These are phyloP conservation scores for Penicillium polonicum DNA, from an alignment of 2,329 filamentous ascomycete genomes.

Conservation along the genomic window DNA sequence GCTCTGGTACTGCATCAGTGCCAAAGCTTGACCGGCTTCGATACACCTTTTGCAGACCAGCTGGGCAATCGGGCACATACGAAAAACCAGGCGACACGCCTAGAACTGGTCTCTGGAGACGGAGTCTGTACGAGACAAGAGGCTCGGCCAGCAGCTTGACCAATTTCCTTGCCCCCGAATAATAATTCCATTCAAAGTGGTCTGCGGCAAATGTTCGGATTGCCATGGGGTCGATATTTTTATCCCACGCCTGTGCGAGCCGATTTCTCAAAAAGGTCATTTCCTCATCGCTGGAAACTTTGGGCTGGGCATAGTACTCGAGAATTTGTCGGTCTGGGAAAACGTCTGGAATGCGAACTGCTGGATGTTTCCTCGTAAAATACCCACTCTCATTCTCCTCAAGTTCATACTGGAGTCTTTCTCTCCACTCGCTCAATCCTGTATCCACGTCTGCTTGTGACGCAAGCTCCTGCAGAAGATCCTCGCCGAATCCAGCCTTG, in stretches of 20 bases:
- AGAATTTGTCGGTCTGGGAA: constrained; percentile 81
- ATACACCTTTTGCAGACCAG: constrained; percentile 65
- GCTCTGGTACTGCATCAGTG: constrained; percentile 72
- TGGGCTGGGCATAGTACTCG: constrained; percentile 83
- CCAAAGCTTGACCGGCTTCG: constrained; percentile 67
- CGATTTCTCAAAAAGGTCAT: constrained; percentile 55
- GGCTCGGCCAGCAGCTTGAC: constrained; percentile 76
- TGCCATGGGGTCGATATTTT: constrained; percentile 62
- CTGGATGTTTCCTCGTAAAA: constrained; percentile 74
- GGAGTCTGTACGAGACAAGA: constrained; percentile 64
- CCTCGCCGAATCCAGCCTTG: constrained; percentile 77
- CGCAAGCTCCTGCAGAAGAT: constrained; percentile 65
- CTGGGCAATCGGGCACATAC: constrained; percentile 47
- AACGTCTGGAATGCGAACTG: constrained; percentile 70
- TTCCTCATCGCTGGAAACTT: constrained; percentile 65
- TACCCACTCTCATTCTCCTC: constrained; percentile 77
- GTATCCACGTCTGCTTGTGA: constrained; percentile 29
- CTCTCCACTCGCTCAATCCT: constrained; percentile 65
- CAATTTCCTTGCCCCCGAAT: constrained; percentile 78
- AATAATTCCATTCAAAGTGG: constrained; percentile 81
- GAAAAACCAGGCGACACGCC: constrained; percentile 30
- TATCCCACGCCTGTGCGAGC: constrained; percentile 58
- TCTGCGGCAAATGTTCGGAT: constrained; percentile 74
- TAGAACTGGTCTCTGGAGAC: constrained; percentile 38
- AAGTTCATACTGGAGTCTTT: constrained; percentile 70